Evolutionary conservation across 2,329 filamentous ascomycete genomes (phyloP), one percentile per base, ranked within the genome.

Genomic region (Clarireedia homoeocarpa): DNA sequence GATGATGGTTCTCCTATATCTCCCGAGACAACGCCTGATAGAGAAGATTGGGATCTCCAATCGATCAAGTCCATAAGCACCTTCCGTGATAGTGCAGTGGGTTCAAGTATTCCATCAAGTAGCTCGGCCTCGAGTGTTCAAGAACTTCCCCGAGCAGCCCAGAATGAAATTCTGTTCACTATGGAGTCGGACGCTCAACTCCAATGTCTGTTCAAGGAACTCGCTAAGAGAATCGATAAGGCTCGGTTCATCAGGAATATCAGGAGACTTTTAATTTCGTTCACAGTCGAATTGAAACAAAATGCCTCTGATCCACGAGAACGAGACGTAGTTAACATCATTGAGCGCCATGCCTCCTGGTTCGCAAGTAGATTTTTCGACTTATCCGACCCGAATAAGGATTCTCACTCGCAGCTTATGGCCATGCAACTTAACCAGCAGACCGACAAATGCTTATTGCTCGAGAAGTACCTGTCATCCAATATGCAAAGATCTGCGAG

Each of bases 21-120:
- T 87, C 88, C 69, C 88, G 86, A 74, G 67, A 67, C 53, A 64
- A 63, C 40, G 67, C 67, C 53, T 20, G 14, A 34, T 17, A 7
- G 10, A 30, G 27, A 39, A 7, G 6, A 26, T 12, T 38, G 48
- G 48, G 34, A 50, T 10, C 0, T 40, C 3, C 14, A 38, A 7
- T 50, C 34, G 24, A 27, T 50, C 10, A 23, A 4, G 10, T 40
- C 48, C 5, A 26, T 50, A 9, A n/a, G 38, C 3, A 50, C 48
- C 0, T 40, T n/a, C 9, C 34, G 34, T 5, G 48, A 50, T 40
- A 50, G 48, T 24, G 30, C 17, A 50, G 4, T 50, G 4, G 48
- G 48, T 10, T 50, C 48, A 2, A 50, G 48, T n/a, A 5, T 50
- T 38, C 10, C 34, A 4, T 50, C 48, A 14, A 15, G 10, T 3